Evolutionary conservation across 192 early-diverging fungal species (phyloP).

Genomic region (Podochytrium sp.): DNA sequence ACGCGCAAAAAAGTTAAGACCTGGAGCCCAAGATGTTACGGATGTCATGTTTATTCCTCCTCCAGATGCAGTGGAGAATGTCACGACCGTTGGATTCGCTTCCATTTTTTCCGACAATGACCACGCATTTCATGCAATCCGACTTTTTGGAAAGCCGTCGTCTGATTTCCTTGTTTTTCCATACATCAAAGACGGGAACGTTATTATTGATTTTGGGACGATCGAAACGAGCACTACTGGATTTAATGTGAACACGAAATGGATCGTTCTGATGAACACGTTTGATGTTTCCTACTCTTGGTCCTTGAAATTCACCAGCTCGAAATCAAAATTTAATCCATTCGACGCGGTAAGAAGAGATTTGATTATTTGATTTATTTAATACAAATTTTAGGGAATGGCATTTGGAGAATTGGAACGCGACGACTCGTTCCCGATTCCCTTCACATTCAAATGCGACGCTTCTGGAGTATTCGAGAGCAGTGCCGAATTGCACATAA

Average conservation of each 20-base stretch:
- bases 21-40: constrained; percentile 42
- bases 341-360: constrained; percentile 47
- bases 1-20: constrained; percentile 37
- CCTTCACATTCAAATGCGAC: constrained; percentile 55
- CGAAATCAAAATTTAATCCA: constrained; percentile 49
- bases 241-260: constrained; percentile 46
- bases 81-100: constrained; percentile 54
- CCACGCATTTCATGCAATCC: constrained; percentile 49
- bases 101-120: constrained; percentile 48
- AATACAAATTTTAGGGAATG: constrained; percentile 27
- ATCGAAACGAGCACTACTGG: constrained; percentile 46
- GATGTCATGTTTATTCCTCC: constrained; percentile 59
- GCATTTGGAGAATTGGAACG: constrained; percentile 52
- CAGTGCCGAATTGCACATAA: constrained; percentile 50
- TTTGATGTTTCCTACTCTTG: constrained; percentile 48
- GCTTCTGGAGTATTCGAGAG: constrained; percentile 55
- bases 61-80: constrained; percentile 36
- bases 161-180: constrained; percentile 56
- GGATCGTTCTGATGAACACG: constrained; percentile 55
- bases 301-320: constrained; percentile 51
- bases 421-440: constrained; percentile 50
- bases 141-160: constrained; percentile 44
- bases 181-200: constrained; percentile 35
- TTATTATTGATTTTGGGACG: constrained; percentile 59
- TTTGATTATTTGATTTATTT: background rate